Evolutionary conservation across 148 eudicot genomes (phyloP), one percentile per base, ranked within the genome.

Genomic region (Chenopodium album): DNA sequence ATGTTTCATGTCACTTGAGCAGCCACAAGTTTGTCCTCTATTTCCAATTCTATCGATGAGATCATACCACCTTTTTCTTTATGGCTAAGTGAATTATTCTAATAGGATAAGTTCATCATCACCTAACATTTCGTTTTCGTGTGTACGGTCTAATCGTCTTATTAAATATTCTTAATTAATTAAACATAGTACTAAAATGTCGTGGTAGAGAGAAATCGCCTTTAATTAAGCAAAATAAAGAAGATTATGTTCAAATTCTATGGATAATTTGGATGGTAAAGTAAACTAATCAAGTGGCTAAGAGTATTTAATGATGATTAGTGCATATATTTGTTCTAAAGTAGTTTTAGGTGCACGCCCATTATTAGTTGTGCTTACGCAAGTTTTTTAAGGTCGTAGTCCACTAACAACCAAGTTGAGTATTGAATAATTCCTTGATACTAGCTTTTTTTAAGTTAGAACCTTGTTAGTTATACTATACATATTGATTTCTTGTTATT

Each of bases 331-430:
- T 13, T 81, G 13, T 75, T 46, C 17, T 41, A 52, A 73, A 68
- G 52, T 68, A 16, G 65, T 37, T 70, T 41, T 73, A 76, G 60
- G 75, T 76, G 79, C 75, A 23, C 78, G 46, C 76, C 22, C 48
- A n/a, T 19, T 67, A 68, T 52, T 56, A 56, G 71, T 76, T 67
- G 80, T 76, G 68, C 75, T 82, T 82, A 76, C 66, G 66, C 69
- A 7, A 82, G 62, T 59, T 76, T 68, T 32, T 76, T 76, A 68
- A 68, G 80, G 76, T 82, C 79, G 46, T 76, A 68, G n/a, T 82
- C 84, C 84, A 82, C 79, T 76, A 69, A 69, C 70, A 34, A 68
- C 56, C 79, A 54, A 76, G 76, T 46, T 76, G 62, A 67, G 79
- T 23, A 20, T 76, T 76, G 6, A 81, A 73, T n/a, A 73, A 41